Percentiles rank a stretch among this genome's conserved stretches.
These are phyloP conservation scores for Lichtheimia corymbifera DNA, from an alignment of 371 early-diverging fungal species.

Conservation along the genomic window DNA sequence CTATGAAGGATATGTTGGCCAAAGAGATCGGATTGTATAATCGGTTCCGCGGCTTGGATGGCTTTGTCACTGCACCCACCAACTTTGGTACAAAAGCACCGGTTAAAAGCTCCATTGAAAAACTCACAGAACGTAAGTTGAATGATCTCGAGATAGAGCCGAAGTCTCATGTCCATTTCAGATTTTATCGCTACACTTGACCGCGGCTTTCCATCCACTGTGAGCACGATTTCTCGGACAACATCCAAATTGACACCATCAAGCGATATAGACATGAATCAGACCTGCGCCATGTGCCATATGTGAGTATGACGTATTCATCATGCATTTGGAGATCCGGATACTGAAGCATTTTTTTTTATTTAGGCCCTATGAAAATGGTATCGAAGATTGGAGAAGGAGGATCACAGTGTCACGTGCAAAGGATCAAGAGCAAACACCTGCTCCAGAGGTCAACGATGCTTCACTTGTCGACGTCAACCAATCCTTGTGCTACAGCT, in stretches of 20 bases:
- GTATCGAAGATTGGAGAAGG: constrained; percentile 54
- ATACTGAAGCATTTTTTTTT: no score
- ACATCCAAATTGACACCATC: constrained; percentile 71
- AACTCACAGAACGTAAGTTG: constrained; percentile 63
- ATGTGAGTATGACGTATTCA: constrained; percentile 35
- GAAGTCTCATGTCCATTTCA: neutral
- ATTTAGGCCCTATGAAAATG: constrained; percentile 50
- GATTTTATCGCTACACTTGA: constrained; percentile 83
- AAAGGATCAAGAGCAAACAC: constrained; percentile 14
- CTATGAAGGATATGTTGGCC: constrained; percentile 79
- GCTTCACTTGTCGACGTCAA: constrained; percentile 33
- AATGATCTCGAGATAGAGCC: neutral
- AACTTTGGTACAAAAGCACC: constrained; percentile 59
- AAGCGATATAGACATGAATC: constrained; percentile 35
- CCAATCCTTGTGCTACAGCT: constrained; percentile 58
- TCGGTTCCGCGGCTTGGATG: constrained; percentile 47
- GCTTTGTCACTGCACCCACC: constrained; percentile 44
- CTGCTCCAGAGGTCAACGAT: constrained; percentile 17
- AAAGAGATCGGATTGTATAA: constrained; percentile 84
- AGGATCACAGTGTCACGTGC: constrained; percentile 54
- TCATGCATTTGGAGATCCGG: neutral
- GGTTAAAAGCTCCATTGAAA: constrained; percentile 65
- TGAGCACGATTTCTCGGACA: constrained; percentile 83
- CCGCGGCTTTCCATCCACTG: constrained; percentile 85
- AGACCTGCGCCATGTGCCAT: constrained; percentile 57